Base-by-base conservation (phyloP, 768 basidiomycete species). In the Boletus vermiculosoides region DNA sequence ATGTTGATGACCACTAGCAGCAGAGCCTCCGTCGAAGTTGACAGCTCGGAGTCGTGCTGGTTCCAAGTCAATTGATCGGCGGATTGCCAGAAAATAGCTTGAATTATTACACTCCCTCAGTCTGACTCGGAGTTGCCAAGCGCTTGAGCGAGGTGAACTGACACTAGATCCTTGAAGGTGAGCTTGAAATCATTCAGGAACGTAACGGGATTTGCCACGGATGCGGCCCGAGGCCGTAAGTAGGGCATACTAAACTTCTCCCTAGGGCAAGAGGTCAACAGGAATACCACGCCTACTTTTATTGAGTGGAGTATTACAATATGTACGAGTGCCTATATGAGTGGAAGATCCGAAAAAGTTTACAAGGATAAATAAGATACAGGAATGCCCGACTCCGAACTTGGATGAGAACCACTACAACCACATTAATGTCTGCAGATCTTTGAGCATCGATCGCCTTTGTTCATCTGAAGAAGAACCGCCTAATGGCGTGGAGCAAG, bases 361-460 rank as follows among this genome's bases (percentile, higher is more conserved):
- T 57, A 22, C 36, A 36, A 41, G 5, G 31, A 41, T 54, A 61
- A 25, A 56, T 42, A 54, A 16, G 30, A 50, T 47, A 47, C 25
- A 31, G 42, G 8, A 46, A 31, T 10, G 5, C 30, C 22, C 36
- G 22, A 39, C 50, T 30, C 28, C 13, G 8, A 42, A 34, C 6
- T 34, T 25, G 25, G 25, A 46, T 36, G n/a, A 18, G 11, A 41
- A 41, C n/a, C 40, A 20, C 31, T n/a, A 16, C 34, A 18, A 36
- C 15, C 10, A 18, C 37, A 15, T 34, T 34, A 28, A 22, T 3
- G 28, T 30, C 49, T 22, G 25, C 44, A 7, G 15, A 18, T 47
- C 22, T 36, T 22, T 28, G 30, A 20, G 16, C 7, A 16, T 54
- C 25, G 25, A 25, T 25, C 36, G 16, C n/a, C 44, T 23, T 50